Base-by-base conservation (phyloP, 1,139 yeast genomes). In the Candida smagusa region DNA sequence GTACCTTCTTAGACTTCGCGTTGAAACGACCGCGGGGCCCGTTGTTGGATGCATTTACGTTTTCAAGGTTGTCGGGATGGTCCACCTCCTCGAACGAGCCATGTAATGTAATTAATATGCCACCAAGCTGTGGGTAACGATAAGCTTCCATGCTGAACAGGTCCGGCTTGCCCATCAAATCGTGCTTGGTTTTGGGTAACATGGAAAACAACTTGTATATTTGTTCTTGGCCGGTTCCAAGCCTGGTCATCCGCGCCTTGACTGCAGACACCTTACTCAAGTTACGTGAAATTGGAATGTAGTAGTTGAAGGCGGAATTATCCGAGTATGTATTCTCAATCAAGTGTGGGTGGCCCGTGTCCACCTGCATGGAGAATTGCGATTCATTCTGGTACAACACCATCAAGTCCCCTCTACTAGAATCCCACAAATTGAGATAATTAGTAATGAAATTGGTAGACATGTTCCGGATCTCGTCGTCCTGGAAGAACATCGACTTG, bases 341-440 rank as follows among this genome's bases (percentile, higher is more conserved):
- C 65, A 79, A 38, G 71, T 75, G 52, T 68, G 81, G 59, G 46
- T 73, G 79, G 2, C 74, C 53, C 6, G 78, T 58, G 52, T 77
- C 83, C 24, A 74, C 73, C 53, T 71, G 79, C 52, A 85, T 59
- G 1, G 97, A 88, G 52, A 92, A 90, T 53, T 85, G 89, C 0
- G 97, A 88, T 51, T 84, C 84, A 36, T 77, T 77, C 42, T 94
- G 89, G 56, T 92, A 92, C 30, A 92, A 66, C 29, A 76, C 74
- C 59, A 84, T 58, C 35, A 92, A 67, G 38, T 83, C 90, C 9
- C 71, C 58, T 45, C 98, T 70, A 56, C 86, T 81, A 6, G 74
- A 54, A 62, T 92, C 99, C 94, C 96, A 92, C 35, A 83, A 65
- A 40, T 81, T 79, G 43, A 85, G 68, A 58, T 76, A 90, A 50